These are phyloP conservation scores for Sugiyamaella paludigena DNA, from an alignment of 1,139 yeast species.

Conservation along the genomic window DNA sequence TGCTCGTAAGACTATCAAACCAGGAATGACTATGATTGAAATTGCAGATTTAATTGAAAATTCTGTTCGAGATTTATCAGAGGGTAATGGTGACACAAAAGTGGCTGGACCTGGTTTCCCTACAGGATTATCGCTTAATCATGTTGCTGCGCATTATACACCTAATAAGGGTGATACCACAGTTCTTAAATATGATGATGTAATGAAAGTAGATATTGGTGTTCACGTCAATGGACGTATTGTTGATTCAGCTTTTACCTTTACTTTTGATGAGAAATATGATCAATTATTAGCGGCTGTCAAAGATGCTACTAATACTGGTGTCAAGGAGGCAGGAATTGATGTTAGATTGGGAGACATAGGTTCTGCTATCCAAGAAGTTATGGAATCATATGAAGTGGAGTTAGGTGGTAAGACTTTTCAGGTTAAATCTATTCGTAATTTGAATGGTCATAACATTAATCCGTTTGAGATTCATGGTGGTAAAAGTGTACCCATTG, in stretches of 20 bases:
- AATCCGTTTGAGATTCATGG: constrained; percentile 82
- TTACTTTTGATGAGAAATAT: constrained; percentile 81
- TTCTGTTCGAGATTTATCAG: constrained; percentile 71
- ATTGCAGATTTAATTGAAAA: constrained; percentile 88
- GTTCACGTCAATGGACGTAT: constrained; percentile 96
- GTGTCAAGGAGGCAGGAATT: constrained; percentile 88
- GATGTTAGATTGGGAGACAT: constrained; percentile 94
- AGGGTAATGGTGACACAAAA: constrained; percentile 57
- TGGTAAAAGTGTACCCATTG: constrained; percentile 95
- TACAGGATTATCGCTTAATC: constrained; percentile 88
- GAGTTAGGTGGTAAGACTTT: constrained; percentile 82
- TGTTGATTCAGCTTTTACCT: constrained; percentile 93
- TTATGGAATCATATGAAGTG: constrained; percentile 94
- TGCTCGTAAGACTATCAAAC: constrained; percentile 70
- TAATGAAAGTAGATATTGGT: constrained; percentile 95
- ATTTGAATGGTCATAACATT: constrained; percentile 92
- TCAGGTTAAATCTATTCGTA: constrained; percentile 86
- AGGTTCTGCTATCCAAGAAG: constrained; percentile 95
- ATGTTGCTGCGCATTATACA: constrained; percentile 96
- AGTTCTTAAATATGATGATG: constrained; percentile 78
- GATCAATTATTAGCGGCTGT: constrained; percentile 81
- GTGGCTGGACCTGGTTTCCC: constrained; percentile 95
- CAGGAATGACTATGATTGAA: constrained; percentile 91
- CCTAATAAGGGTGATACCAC: constrained; percentile 94
- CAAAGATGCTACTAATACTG: constrained; percentile 89